Base-by-base conservation (phyloP, 768 basidiomycete genomes). In the Amanita pseudoporphyria region DNA sequence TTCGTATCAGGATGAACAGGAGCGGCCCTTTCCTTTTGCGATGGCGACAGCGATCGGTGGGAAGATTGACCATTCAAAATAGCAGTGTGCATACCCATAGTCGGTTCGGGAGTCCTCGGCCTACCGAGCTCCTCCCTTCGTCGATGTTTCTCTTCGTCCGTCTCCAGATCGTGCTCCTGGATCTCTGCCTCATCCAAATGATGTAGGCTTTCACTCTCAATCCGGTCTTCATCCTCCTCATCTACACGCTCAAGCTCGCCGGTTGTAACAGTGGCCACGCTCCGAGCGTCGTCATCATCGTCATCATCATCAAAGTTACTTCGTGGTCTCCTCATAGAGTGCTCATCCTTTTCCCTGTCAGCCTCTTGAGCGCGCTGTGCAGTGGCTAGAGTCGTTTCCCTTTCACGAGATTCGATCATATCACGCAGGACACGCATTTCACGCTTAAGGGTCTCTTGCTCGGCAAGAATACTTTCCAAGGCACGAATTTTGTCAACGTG, bases 401-500 rank as follows among this genome's bases (percentile, higher is more conserved):
- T 70, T 57, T 79, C 73, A 39, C 77, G 76, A 50, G 76, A 73
- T 54, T 87, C 84, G 67, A 91, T 77, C 57, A 85, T 65, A 42
- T 86, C 82, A 12, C 86, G 72, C 45, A 98, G 69, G 2, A 72
- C 68, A 32, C 76, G 68, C 2, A 98, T 80, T 57, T 98, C 93
- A 24, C 72, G 70, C 63, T 85, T 85, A 60, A 96, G 78, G 6
- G 68, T 70, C 51, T 96, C 92, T 56, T 97, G 91, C 66, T 96
- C 92, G 1, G 75, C 73, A 33, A 95, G 71, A 53, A 88, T 77
- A 26, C 73, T 77, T 59, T 97, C 95, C 33, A 99, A 70, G 21
- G 83, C 81, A 35, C 82, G 79, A 45, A 94, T 84, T 64, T 73
- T 90, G 54, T 92, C 87, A 35, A 89, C 76, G 57, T 96, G 91